phyloP scores from a whole-genome alignment of 2,329 filamentous ascomycete genomes.

The Cryoendolithus antarcticus region DNA sequence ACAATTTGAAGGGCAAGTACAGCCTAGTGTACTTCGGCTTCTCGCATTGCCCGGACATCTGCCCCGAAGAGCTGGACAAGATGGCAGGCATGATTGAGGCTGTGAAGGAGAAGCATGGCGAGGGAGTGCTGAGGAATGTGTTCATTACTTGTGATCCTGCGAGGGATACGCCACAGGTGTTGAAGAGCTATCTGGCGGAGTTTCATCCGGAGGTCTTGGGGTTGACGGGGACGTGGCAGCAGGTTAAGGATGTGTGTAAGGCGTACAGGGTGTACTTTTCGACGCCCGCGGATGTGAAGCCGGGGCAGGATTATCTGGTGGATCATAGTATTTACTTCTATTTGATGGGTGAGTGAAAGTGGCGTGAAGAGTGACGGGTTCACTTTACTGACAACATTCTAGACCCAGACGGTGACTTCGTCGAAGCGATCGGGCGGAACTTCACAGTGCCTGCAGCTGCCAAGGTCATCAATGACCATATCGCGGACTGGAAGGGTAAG shows the following conservation, averaged over 20 bases:
- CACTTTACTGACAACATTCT: neutral
- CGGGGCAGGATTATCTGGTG: slow-evolving; percentile 91
- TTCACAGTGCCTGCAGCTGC: slow-evolving; percentile 82
- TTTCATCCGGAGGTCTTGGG: slow-evolving; percentile 82
- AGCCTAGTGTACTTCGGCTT: slow-evolving; percentile 93
- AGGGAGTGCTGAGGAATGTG: slow-evolving; percentile 53
- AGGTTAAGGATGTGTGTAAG: slow-evolving; percentile 91
- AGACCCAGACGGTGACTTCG: slow-evolving; percentile 95
- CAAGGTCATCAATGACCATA: slow-evolving; percentile 72
- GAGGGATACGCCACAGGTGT: slow-evolving; percentile 71
- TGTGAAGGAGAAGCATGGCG: slow-evolving; percentile 37
- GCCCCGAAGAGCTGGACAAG: slow-evolving; percentile 97
- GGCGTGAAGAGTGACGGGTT: slow-evolving; percentile 1
- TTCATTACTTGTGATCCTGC: slow-evolving; percentile 95
- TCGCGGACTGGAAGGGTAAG: slow-evolving; percentile 60
- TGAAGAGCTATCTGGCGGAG: slow-evolving; percentile 77
- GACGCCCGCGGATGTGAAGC: slow-evolving; percentile 75
- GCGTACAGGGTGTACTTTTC: slow-evolving; percentile 95
- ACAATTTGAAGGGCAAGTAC: slow-evolving; percentile 79
- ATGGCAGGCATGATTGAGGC: slow-evolving; percentile 91
- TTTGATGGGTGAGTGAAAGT: slow-evolving; percentile 57
- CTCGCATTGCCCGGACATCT: slow-evolving; percentile 96
- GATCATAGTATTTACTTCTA: slow-evolving; percentile 99
- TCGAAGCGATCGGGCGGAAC: slow-evolving; percentile 89
- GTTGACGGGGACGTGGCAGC: slow-evolving; percentile 82